These are phyloP conservation scores for Yamadazyma sp. DNA, from an alignment of 805 yeast genomes.

Conservation along the genomic window DNA sequence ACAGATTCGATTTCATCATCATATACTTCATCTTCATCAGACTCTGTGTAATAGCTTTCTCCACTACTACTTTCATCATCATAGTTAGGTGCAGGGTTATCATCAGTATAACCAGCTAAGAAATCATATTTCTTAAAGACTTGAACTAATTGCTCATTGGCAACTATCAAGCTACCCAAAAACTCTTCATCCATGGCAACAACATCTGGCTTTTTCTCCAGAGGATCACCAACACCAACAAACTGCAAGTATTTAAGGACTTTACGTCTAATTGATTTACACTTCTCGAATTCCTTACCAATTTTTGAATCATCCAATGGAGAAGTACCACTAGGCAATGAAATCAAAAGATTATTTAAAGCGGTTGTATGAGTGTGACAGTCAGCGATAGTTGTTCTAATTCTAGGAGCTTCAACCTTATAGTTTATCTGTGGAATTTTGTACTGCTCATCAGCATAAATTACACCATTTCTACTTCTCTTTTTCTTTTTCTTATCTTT, in stretches of 20 bases:
- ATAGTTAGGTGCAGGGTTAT: slow-evolving; percentile 34
- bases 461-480: slow-evolving; percentile 13
- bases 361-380: slow-evolving; percentile 73
- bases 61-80: slow-evolving; percentile 30
- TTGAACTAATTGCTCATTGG: slow-evolving; percentile 84
- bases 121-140: slow-evolving; percentile 70
- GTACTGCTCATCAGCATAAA: slow-evolving; percentile 48
- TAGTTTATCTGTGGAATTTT: slow-evolving; percentile 68
- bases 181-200: slow-evolving; percentile 64
- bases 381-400: slow-evolving; percentile 65
- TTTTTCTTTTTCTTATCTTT: slow-evolving; percentile 15
- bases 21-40: slow-evolving; percentile 30
- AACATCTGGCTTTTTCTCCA: slow-evolving; percentile 24
- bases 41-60: slow-evolving; percentile 40
- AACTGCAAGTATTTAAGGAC: slow-evolving; percentile 79
- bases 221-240: slow-evolving; percentile 53
- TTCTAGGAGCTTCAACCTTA: slow-evolving; percentile 68
- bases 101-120: slow-evolving; percentile 39
- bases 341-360: slow-evolving; percentile 48
- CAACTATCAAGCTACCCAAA: slow-evolving; percentile 80
- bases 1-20: slow-evolving; percentile 17
- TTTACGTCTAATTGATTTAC: slow-evolving; percentile 71
- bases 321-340: slow-evolving; percentile 43
- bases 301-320: slow-evolving; percentile 65
- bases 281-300: slow-evolving; percentile 66